Percentiles rank a stretch among this genome's conserved stretches.
Conservation (phyloP, 345 rosid genomes). For the Arabis hirsuta region DNA sequence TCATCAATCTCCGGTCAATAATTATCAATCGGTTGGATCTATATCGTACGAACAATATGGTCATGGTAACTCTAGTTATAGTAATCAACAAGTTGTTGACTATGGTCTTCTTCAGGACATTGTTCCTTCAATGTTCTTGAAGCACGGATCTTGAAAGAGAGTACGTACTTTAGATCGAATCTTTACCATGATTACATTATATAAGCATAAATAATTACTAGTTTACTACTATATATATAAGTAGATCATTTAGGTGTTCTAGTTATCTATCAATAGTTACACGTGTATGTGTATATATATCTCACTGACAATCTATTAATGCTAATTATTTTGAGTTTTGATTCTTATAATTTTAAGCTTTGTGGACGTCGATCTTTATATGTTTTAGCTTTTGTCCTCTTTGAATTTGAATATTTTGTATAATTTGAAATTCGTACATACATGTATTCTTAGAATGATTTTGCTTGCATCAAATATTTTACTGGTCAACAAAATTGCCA, state of each 20-base stretch:
- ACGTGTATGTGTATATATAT: slow-evolving; percentile 10
- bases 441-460: not conserved
- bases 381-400: not conserved
- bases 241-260: slow-evolving; percentile 8
- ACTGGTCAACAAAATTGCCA: not conserved
- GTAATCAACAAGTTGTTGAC: slow-evolving; percentile 31
- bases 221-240: not conserved
- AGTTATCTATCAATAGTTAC: not conserved
- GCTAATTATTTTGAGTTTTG: slow-evolving; percentile 13
- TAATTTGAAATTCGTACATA: not conserved
- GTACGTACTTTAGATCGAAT: not conserved
- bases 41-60: not conserved
- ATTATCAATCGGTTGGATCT: slow-evolving; percentile 26
- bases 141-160: slow-evolving; percentile 30
- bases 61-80: slow-evolving; percentile 21
- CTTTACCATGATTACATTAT: slow-evolving; percentile 1
- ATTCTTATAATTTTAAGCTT: not conserved
- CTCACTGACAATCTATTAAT: not conserved
- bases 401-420: not conserved
- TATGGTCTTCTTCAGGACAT: slow-evolving; percentile 47
- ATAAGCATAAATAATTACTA: slow-evolving; percentile 4
- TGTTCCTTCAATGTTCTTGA: slow-evolving; percentile 44
- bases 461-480: slow-evolving; percentile 1
- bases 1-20: not conserved
- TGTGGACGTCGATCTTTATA: not conserved